Base-by-base conservation (phyloP, 2,329 filamentous ascomycete genomes). In the Neocatenulostroma microsporum region DNA sequence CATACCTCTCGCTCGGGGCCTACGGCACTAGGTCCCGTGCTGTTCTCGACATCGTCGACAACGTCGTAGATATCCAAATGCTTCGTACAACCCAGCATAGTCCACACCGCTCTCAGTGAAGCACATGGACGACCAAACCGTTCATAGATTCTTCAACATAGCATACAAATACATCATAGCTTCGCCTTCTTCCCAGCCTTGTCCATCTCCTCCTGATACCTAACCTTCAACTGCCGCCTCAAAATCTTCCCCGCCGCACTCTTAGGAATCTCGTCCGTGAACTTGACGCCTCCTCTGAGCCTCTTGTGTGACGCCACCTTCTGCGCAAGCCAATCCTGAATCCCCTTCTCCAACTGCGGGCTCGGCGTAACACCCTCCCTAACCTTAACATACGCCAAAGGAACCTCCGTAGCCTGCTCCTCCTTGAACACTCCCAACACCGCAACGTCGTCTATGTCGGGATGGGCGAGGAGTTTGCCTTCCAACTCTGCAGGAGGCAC, bases 71-170 rank as follows among this genome's bases (percentile, higher is more conserved):
- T n/a, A n/a, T n/a, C n/a, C n/a, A n/a, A n/a, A n/a, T n/a, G n/a
- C n/a, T n/a, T n/a, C n/a, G n/a, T n/a, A n/a, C n/a, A n/a, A 78
- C 10, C 78, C 61, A 41, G 80, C 76, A 40, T 76, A 78, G 51
- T 76, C 75, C n/a, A 78, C 57, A 11, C 76, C 60, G 40, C 80
- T 76, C 8, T 75, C 75, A n/a, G n/a, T n/a, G n/a, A n/a, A n/a
- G n/a, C n/a, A n/a, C n/a, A n/a, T n/a, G n/a, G n/a, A n/a, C n/a
- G n/a, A n/a, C n/a, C n/a, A n/a, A n/a, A n/a, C n/a, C n/a, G n/a
- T n/a, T n/a, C n/a, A n/a, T n/a, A n/a, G n/a, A n/a, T n/a, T n/a
- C n/a, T n/a, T n/a, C n/a, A n/a, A n/a, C n/a, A n/a, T n/a, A n/a
- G n/a, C n/a, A n/a, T n/a, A n/a, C 29, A 20, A 5, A n/a, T 11